Conservation (phyloP, 768 basidiomycete genomes). For the Holtermanniella nyarrowii region DNA sequence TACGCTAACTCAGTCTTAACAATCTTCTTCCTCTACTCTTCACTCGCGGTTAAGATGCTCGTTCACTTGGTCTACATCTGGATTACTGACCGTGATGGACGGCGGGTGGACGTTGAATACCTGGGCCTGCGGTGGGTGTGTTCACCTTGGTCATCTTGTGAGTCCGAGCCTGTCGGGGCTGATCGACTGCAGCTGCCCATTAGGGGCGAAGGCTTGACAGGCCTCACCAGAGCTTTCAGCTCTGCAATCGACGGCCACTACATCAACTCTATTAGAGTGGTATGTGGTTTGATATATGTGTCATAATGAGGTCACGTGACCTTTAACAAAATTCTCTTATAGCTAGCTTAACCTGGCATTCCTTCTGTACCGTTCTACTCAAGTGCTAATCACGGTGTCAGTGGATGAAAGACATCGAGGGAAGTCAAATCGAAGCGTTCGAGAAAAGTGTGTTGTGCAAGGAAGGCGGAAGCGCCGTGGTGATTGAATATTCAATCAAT, state of each 20-base stretch:
- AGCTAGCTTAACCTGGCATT: no score
- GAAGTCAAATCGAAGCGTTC: no score
- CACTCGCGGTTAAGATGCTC: conserved; percentile 14
- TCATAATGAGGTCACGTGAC: conserved; percentile 2
- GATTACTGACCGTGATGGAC: not conserved
- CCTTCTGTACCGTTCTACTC: conserved; percentile 24
- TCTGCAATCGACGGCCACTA: conserved; percentile 23
- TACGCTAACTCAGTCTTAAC: conserved; percentile 1
- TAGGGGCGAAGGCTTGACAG: conserved; percentile 33
- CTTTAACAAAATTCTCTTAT: conserved; percentile 21
- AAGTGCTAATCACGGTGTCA: no score
- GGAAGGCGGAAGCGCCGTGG: no score
- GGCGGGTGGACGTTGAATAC: not conserved
- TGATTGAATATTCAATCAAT: no score
- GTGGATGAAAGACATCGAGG: no score
- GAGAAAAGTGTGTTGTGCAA: no score
- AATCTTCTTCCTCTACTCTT: conserved; percentile 19
- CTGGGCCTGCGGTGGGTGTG: conserved; percentile 17
- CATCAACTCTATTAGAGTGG: conserved; percentile 5
- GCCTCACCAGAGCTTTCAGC: conserved; percentile 20
- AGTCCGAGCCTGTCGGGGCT: not conserved
- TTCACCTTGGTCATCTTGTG: conserved; percentile 31
- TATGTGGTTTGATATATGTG: not conserved
- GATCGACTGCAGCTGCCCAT: not conserved
- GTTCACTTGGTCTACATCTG: not conserved